Evolutionary conservation across 441 rosid genomes (phyloP).

Genomic region (Erodium moschatum): DNA sequence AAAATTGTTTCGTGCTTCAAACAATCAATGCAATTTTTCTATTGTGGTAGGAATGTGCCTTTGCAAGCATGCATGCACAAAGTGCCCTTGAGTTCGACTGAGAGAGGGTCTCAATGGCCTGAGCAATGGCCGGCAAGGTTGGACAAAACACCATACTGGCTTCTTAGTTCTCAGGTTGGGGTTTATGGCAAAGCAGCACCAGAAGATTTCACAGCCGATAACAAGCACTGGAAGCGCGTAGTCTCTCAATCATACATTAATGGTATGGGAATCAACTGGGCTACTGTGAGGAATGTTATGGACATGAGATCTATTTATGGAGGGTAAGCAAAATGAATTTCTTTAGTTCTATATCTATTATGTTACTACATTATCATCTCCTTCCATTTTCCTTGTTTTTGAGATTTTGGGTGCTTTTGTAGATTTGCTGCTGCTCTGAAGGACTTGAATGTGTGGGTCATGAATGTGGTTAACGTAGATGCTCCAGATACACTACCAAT

Average conservation of each 20-base stretch:
- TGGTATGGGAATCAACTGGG: slow-evolving; percentile 34
- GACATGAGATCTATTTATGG: slow-evolving; percentile 95
- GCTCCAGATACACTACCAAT: slow-evolving; percentile 84
- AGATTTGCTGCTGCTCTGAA: slow-evolving; percentile 86
- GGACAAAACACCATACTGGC: slow-evolving; percentile 72
- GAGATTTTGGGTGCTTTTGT: slow-evolving; percentile 23
- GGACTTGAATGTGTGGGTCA: slow-evolving; percentile 78
- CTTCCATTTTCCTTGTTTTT: slow-evolving; percentile 12
- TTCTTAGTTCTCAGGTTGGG: slow-evolving; percentile 70
- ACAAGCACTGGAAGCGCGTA: slow-evolving; percentile 80
- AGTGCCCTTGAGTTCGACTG: slow-evolving; percentile 40
- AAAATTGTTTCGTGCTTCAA: neutral
- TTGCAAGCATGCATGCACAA: slow-evolving; percentile 87
- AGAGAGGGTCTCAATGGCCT: slow-evolving; percentile 89
- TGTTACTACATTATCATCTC: neutral
- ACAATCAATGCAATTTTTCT: neutral
- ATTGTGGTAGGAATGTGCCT: slow-evolving; percentile 59
- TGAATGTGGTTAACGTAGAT: slow-evolving; percentile 79
- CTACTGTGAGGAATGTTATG: slow-evolving; percentile 68
- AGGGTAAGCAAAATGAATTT: slow-evolving; percentile 47
- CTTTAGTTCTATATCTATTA: neutral
- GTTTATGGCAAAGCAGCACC: slow-evolving; percentile 90
- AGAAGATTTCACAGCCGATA: slow-evolving; percentile 66
- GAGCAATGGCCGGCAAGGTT: slow-evolving; percentile 85
- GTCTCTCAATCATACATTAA: slow-evolving; percentile 67